Base-by-base conservation (phyloP, 352 stramenopile species). In the Blastocystis hominis region DNA sequence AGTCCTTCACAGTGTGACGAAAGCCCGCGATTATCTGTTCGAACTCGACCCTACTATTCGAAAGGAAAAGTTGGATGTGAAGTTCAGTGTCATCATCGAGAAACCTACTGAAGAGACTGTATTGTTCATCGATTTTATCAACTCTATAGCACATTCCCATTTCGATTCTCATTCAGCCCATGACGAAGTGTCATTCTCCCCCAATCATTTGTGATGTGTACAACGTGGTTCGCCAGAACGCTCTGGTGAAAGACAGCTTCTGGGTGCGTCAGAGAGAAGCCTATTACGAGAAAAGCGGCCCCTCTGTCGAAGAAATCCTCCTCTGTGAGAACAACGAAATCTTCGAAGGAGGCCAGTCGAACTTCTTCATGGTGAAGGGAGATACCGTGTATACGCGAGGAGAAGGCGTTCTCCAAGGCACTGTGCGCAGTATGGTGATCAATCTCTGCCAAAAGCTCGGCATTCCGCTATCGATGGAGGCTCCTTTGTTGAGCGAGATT, bases 201-300 rank as follows among this genome's bases (percentile, higher is more conserved):
- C 77, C 77, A 15, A 87, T 87, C 70, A 59, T 78, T 30, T 75
- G 62, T 17, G 66, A 87, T 87, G 34, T 87, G 44, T 87, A 87
- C 53, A 34, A 87, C 55, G 66, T 78, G 42, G 40, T 78, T 87
- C 62, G 77, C n/a, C 47, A 75, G 9, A 75, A 87, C 36, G 77
- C 77, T 3, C 30, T 77, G 0, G 54, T 77, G 42, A 87, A 87
- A 50, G 77, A 87, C 66, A 87, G 77, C 34, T 38, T 59, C 1
- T 87, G 77, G 77, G 77, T 77, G 42, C 77, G 47, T 55, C n/a
- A 84, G n/a, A 46, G 72, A 34, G 72, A 84, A 1, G n/a, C n/a
- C 3, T 84, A 84, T 40, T 84, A 84, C 72, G 17, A 64, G n/a
- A 84, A 84, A 53, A 84, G 72, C 46, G 72, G 72, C 38, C 66